Evolutionary conservation across 208 protist genomes (phyloP), one percentile per base, ranked within the genome.

Genomic region (Wallacemonas sp.): DNA sequence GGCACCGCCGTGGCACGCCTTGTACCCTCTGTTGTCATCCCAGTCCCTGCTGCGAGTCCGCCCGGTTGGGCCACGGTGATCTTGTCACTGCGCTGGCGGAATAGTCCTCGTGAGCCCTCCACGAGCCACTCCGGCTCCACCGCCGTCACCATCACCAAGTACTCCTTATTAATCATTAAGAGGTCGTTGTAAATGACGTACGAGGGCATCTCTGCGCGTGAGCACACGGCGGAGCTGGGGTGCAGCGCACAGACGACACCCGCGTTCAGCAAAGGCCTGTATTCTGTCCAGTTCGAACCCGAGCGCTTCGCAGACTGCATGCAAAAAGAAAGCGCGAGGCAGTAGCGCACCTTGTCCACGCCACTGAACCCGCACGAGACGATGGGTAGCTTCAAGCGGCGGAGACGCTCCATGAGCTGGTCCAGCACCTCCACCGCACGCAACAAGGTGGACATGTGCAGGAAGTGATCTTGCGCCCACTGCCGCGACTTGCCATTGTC

Each of bases 101-200:
- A 96, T 19, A 97, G 75, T 3, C 82, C 89, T 28, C 64, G 79
- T n/a, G 71, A 78, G 19, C 72, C 71, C 60, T 95, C 87, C 27
- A 95, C 88, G 3, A 99, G 75, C 99, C 99, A 99, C 26, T 94
- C 68, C 15, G 94, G 90, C 54, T 99, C 98, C 41, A 99, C 97
- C 4, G 91, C 89, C 1, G 97, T 99, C 12, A 99, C 97, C 59
- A 82, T 79, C 68, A 81, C 75, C 75, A 99, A 96, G 79, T 99
- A 99, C 82, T 99, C 97, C 75, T 98, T 98, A 8, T 84, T 87
- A 24, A 91, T 70, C 54, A 98, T 79, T 0, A 99, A 80, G 0
- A 99, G 88, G 68, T 99, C 98, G 62, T 99, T 97, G 84, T 99
- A 99, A 9, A 99, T 84, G 36, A 99, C 88, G 72, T 99, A 99